Evolutionary conservation across 106 monocot species (phyloP).

Genomic region (Acanthochlamys bracteata): DNA sequence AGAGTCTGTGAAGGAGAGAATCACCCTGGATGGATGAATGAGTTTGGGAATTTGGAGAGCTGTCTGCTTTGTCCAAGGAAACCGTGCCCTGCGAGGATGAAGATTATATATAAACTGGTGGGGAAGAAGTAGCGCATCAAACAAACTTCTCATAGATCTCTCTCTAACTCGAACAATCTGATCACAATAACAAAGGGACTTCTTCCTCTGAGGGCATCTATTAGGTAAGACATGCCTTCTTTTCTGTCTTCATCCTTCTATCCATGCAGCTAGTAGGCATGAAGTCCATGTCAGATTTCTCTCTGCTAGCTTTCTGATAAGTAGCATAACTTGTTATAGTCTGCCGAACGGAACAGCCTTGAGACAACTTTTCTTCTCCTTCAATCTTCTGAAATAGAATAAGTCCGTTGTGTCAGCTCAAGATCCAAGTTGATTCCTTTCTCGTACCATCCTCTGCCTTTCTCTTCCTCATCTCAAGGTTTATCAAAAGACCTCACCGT

Average conservation of each 20-base stretch:
- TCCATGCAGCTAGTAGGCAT: not conserved
- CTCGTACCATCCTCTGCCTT: too few relatives aligned
- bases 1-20: constrained; percentile 17
- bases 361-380: too few relatives aligned
- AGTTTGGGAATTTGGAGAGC: not conserved
- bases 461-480: too few relatives aligned
- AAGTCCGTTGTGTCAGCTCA: too few relatives aligned
- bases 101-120: not conserved
- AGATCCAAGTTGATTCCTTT: too few relatives aligned
- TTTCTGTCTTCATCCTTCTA: not conserved
- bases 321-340: too few relatives aligned
- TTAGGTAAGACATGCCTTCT: not conserved
- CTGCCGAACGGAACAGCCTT: too few relatives aligned
- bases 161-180: not conserved
- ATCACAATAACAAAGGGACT: not conserved
- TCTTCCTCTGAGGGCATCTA: not conserved
- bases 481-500: too few relatives aligned
- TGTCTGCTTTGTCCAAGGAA: constrained; percentile 19
- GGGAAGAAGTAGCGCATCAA: not conserved
- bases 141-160: not conserved
- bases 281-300: not conserved
- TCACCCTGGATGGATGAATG: constrained; percentile 12
- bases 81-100: not conserved
- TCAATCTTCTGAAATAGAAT: too few relatives aligned
- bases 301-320: too few relatives aligned